Evolutionary conservation across 495 filamentous ascomycete genomes (phyloP), one percentile per base, ranked within the genome.

Genomic region (Neurospora cerealis): DNA sequence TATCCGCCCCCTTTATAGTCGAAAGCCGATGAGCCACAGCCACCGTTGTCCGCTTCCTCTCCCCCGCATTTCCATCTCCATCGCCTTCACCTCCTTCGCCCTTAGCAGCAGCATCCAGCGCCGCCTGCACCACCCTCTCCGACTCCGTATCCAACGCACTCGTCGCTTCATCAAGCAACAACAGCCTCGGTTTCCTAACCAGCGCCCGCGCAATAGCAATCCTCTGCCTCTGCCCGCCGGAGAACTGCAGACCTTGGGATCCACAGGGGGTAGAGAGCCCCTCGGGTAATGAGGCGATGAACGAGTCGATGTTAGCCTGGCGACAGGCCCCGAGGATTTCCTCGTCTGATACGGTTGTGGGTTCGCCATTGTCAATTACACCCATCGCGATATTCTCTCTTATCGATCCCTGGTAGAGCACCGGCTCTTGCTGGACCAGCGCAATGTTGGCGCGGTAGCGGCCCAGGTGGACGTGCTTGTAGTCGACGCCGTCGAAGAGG

Each of bases 131-230:
- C 54, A 91, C 81, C 75, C 86, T 86, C 82, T 96, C 93, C 5
- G 87, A 89, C 81, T 93, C 88, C 3, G 90, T 88, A 74, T 96
- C 93, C n/a, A 95, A 82, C 19, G 89, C 89, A 62, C 86, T 89
- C 1, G 93, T 95, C 1, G 92, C 91, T 79, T 96, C 93, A 78
- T 96, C 93, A 0, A 96, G 85, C 28, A 96, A 83, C 70, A 96
- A 79, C 15, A 95, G 79, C 46, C 86, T 82, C 3, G 93, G 92
- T 42, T 91, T 86, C 9, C 92, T 88, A 15, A 95, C 86, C 13
- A 95, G 84, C 0, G 93, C 91, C 10, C 93, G 84, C 0, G 93
- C 93, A 71, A 96, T 92, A 4, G 91, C 87, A 19, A 96, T 83
- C 36, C 93, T 85, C 76, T 95, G 93, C 72, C 88, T 87, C 79